Conservation (phyloP, 2,329 filamentous ascomycete genomes). For the Botrytis squamosa region DNA sequence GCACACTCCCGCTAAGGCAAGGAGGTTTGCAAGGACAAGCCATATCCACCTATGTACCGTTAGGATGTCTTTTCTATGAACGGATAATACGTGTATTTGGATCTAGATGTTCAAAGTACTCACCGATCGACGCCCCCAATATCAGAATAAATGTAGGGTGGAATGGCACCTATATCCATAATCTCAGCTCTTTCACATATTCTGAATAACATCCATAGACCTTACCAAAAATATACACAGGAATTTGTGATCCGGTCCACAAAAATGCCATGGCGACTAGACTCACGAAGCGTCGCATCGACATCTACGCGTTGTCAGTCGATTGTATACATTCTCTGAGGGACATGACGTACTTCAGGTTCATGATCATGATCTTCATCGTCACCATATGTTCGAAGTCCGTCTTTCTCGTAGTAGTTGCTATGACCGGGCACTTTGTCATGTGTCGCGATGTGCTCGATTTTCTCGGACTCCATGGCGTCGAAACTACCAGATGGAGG, state of each 20-base stretch:
- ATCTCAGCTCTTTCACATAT: background rate
- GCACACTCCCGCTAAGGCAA: slow-evolving; percentile 56
- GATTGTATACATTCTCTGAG: too few species aligned
- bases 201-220: background rate
- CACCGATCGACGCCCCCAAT: slow-evolving; percentile 51
- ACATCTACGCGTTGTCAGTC: slow-evolving; percentile 50
- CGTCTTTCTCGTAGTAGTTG: slow-evolving; percentile 32
- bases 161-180: slow-evolving; percentile 43
- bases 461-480: background rate
- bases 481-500: background rate
- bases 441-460: background rate
- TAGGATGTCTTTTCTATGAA: background rate
- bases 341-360: slow-evolving; percentile 41
- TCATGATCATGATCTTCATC: slow-evolving; percentile 49
- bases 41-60: slow-evolving; percentile 34
- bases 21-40: slow-evolving; percentile 49
- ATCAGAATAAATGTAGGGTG: slow-evolving; percentile 56
- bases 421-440: slow-evolving; percentile 30
- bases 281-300: slow-evolving; percentile 58
- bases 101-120: background rate
- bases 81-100: background rate
- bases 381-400: slow-evolving; percentile 47
- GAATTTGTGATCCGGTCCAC: slow-evolving; percentile 61
- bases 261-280: slow-evolving; percentile 58
- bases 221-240: slow-evolving; percentile 51